phyloP scores from a whole-genome alignment of 2,329 filamentous ascomycete species.

The Calonectria pseudoturangicola region DNA sequence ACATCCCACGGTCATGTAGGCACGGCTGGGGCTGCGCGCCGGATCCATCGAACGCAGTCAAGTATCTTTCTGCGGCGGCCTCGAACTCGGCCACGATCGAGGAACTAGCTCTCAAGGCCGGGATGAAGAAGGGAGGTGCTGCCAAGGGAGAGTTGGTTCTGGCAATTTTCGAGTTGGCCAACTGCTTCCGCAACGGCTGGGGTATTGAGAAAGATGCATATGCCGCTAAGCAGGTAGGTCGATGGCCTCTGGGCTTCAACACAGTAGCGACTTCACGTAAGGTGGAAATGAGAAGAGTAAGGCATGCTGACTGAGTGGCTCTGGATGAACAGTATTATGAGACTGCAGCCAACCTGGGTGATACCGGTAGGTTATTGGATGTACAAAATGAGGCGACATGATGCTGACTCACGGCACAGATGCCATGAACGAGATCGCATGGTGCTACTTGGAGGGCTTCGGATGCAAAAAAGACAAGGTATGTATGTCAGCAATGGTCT shows the following conservation, averaged over 20 bases:
- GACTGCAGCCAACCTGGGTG: constrained; percentile 95
- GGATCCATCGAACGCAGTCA: constrained; percentile 83
- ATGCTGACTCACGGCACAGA: constrained; percentile 69
- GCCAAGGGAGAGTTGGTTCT: constrained; percentile 97
- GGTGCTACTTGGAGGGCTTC: constrained; percentile 98
- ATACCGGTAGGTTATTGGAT: constrained; percentile 76
- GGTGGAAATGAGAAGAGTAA: constrained; percentile 7
- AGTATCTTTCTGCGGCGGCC: constrained; percentile 90
- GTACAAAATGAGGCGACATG: constrained; percentile 30
- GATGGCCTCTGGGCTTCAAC: constrained; percentile 17
- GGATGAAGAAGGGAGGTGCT: constrained; percentile 92
- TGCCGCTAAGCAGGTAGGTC: constrained; percentile 82
- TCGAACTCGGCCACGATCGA: constrained; percentile 93
- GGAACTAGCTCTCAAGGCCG: constrained; percentile 87
- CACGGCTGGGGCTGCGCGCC: constrained; percentile 94
- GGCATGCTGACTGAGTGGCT: constrained; percentile 55
- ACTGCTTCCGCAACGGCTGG: constrained; percentile 96
- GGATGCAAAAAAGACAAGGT: constrained; percentile 99
- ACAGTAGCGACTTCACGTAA: constrained; percentile 22
- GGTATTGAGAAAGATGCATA: constrained; percentile 90
- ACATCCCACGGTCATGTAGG: constrained; percentile 64
- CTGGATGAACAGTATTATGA: constrained; percentile 86
- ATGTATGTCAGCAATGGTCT: constrained; percentile 63
- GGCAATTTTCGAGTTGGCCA: constrained; percentile 95
- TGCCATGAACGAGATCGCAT: constrained; percentile 97